Evolutionary conservation across 306 rosid genomes (phyloP).

Genomic region (Comarum palustre): DNA sequence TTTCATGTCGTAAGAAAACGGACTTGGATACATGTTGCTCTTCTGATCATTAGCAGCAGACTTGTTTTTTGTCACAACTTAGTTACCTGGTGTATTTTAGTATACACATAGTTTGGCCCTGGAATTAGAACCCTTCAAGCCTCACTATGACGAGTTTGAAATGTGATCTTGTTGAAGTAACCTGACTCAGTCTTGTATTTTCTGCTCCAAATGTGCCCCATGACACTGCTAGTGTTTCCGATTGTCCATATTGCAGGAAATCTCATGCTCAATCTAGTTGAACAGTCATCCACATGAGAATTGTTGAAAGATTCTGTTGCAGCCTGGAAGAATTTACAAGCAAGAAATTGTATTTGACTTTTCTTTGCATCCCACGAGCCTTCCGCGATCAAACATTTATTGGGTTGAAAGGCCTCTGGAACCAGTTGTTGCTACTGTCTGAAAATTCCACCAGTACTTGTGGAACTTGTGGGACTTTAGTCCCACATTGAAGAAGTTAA

Average conservation of each 20-base stretch:
- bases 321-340: conserved; percentile 33
- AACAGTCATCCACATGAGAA: conserved; percentile 45
- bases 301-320: conserved; percentile 21
- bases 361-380: conserved; percentile 51
- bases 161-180: conserved; percentile 35
- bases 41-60: background rate
- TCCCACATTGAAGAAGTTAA: too few species aligned
- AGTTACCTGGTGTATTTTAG: conserved; percentile 29
- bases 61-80: conserved; percentile 23
- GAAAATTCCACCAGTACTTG: conserved; percentile 30
- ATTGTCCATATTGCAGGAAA: conserved; percentile 49
- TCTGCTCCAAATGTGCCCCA: conserved; percentile 52
- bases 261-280: conserved; percentile 34
- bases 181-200: conserved; percentile 24
- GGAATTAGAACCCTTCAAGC: background rate
- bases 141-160: conserved; percentile 9
- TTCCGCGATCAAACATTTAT: conserved; percentile 41
- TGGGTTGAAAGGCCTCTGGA: conserved; percentile 21
- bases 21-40: background rate
- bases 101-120: conserved; percentile 38
- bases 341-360: conserved; percentile 29
- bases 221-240: conserved; percentile 13
- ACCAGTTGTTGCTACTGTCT: background rate
- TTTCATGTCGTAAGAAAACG: background rate
- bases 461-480: too few species aligned